phyloP scores from a whole-genome alignment of 106 monocot genomes.

The Iris macrosiphon region DNA sequence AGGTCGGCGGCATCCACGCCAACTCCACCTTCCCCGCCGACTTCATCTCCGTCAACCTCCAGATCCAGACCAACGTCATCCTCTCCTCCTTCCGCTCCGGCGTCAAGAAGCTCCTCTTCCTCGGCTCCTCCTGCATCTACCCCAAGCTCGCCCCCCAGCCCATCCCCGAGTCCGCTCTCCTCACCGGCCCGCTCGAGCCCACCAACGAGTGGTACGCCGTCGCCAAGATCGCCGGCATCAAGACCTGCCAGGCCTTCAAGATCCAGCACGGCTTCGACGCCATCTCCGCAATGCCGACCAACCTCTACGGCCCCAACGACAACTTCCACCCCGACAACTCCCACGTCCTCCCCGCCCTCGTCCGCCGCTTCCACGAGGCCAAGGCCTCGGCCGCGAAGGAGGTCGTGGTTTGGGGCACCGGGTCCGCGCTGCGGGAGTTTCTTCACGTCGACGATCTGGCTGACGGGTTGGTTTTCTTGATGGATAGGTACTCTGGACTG shows the following conservation, averaged over 20 bases:
- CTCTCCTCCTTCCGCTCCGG: constrained; percentile 56
- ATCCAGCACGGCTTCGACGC: constrained; percentile 73
- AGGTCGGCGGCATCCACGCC: constrained; percentile 96
- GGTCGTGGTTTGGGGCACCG: constrained; percentile 92
- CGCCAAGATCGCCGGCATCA: constrained; percentile 96
- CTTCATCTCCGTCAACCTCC: constrained; percentile 92
- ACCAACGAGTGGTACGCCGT: constrained; percentile 99
- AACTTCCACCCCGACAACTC: constrained; percentile 99
- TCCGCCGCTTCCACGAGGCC: constrained; percentile 86
- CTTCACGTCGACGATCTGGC: constrained; percentile 91
- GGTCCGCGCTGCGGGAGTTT: constrained; percentile 87
- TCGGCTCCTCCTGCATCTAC: constrained; percentile 99
- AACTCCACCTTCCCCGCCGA: constrained; percentile 94
- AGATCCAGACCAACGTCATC: constrained; percentile 98
- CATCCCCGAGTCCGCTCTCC: constrained; percentile 73
- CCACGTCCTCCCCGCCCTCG: constrained; percentile 81
- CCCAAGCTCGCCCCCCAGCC: constrained; percentile 94
- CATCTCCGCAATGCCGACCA: constrained; percentile 97
- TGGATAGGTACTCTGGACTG: constrained; percentile 69
- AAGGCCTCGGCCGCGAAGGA: constrained; percentile 42
- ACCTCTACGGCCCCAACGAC: constrained; percentile 84
- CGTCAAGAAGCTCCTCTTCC: constrained; percentile 72
- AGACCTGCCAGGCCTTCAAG: constrained; percentile 88
- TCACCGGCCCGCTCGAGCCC: constrained; percentile 83
- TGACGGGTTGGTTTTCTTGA: constrained; percentile 72